phyloP scores from a whole-genome alignment of 495 filamentous ascomycete genomes.

The Cercophora samala region DNA sequence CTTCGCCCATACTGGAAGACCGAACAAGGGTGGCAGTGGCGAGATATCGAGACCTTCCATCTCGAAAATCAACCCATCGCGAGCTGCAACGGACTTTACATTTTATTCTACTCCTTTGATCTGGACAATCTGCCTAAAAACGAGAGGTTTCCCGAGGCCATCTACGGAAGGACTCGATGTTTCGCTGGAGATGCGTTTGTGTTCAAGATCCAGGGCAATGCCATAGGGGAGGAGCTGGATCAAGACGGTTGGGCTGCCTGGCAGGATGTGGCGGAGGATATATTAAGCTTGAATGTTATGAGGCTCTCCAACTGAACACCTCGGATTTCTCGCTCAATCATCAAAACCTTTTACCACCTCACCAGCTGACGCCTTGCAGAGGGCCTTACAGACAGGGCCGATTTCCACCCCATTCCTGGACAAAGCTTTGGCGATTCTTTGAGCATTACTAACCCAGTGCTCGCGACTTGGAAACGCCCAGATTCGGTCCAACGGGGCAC shows the following conservation, averaged over 20 bases:
- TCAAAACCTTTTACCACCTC: background rate
- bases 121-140: background rate
- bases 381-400: background rate
- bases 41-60: background rate
- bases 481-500: background rate
- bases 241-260: slow-evolving; percentile 4
- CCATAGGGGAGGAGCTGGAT: background rate
- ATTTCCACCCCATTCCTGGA: background rate
- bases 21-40: background rate
- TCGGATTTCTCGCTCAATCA: background rate
- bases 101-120: slow-evolving; percentile 2
- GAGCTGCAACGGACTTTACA: background rate
- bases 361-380: background rate
- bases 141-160: background rate
- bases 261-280: background rate
- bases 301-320: background rate
- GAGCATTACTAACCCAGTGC: background rate
- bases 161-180: background rate
- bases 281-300: background rate
- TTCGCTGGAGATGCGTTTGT: slow-evolving; percentile 6
- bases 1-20: background rate
- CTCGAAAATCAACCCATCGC: background rate
- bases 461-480: background rate
- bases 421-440: background rate
- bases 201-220: background rate